Conservation (phyloP, 352 stramenopile species). For the Halophytophthora polymorphica region DNA sequence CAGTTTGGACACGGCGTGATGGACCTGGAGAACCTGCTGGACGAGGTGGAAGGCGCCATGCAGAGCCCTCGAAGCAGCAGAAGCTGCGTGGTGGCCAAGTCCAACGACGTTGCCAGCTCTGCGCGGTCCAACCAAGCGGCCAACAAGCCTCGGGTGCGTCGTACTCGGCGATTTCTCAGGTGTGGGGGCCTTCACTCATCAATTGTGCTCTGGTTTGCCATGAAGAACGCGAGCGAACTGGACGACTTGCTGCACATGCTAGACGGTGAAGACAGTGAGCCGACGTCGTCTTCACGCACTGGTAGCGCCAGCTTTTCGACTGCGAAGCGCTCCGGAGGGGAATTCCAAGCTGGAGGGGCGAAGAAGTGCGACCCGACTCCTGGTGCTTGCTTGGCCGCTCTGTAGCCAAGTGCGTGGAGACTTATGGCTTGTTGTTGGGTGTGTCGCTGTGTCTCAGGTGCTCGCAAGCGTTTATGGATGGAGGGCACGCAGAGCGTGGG, state of each 20-base stretch:
- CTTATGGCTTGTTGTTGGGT: not conserved
- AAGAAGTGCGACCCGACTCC: slow-evolving; percentile 48
- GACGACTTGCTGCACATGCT: slow-evolving; percentile 76
- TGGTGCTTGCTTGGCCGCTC: not conserved
- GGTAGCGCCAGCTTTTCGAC: slow-evolving; percentile 14
- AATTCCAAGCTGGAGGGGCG: slow-evolving; percentile 38
- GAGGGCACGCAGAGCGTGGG: slow-evolving; percentile 50
- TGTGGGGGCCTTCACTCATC: not conserved
- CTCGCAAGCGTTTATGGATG: slow-evolving; percentile 47
- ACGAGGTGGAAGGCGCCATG: slow-evolving; percentile 71
- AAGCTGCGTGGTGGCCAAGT: slow-evolving; percentile 5
- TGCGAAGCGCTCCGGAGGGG: slow-evolving; percentile 14
- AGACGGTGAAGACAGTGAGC: slow-evolving; percentile 34
- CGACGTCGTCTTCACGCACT: slow-evolving; percentile 13
- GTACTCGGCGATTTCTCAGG: not conserved
- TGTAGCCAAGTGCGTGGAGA: not conserved
- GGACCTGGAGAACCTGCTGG: slow-evolving; percentile 69
- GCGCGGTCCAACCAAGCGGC: slow-evolving; percentile 9
- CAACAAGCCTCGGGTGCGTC: slow-evolving; percentile 16
- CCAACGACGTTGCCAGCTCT: slow-evolving; percentile 1
- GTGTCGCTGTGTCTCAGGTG: slow-evolving; percentile 34
- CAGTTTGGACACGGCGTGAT: slow-evolving; percentile 18
- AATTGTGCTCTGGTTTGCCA: not conserved
- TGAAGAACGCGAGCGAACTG: slow-evolving; percentile 48
- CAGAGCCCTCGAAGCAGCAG: slow-evolving; percentile 24